Evolutionary conservation across 164 flowering plant species (phyloP).

Genomic region (Piper longum): DNA sequence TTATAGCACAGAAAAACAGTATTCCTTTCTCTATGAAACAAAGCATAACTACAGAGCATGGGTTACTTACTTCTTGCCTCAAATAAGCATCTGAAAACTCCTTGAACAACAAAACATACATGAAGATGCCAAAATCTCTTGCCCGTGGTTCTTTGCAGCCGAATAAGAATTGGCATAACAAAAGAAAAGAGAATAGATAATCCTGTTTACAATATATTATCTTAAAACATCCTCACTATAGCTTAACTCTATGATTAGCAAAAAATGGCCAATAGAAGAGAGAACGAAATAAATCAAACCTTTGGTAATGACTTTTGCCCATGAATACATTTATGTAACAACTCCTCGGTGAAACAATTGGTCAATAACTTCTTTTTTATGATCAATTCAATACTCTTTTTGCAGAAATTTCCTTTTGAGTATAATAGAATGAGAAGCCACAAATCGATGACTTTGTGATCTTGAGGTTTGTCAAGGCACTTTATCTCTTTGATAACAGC

Average conservation of each 20-base stretch:
- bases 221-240: neutral
- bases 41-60: neutral
- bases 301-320: constrained; percentile 48
- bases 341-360: constrained; percentile 34
- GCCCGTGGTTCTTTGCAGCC: constrained; percentile 60
- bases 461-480: constrained; percentile 35
- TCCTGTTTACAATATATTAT: constrained; percentile 25
- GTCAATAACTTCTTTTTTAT: constrained; percentile 56
- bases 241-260: neutral
- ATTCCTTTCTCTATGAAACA: neutral
- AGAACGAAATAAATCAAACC: constrained; percentile 20
- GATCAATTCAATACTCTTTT: constrained; percentile 42
- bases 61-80: constrained; percentile 59
- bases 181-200: constrained; percentile 46
- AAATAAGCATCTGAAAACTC: constrained; percentile 47
- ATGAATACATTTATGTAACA: constrained; percentile 60
- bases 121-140: constrained; percentile 49
- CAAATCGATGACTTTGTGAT: constrained; percentile 69
- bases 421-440: constrained; percentile 71
- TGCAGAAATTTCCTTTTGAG: constrained; percentile 45
- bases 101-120: constrained; percentile 45
- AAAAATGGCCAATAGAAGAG: neutral
- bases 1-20: no score
- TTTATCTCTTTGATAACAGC: constrained; percentile 64
- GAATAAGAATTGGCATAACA: constrained; percentile 49